Base-by-base conservation (phyloP, 2,329 filamentous ascomycete species). In the Corniculantispora saksenae region DNA sequence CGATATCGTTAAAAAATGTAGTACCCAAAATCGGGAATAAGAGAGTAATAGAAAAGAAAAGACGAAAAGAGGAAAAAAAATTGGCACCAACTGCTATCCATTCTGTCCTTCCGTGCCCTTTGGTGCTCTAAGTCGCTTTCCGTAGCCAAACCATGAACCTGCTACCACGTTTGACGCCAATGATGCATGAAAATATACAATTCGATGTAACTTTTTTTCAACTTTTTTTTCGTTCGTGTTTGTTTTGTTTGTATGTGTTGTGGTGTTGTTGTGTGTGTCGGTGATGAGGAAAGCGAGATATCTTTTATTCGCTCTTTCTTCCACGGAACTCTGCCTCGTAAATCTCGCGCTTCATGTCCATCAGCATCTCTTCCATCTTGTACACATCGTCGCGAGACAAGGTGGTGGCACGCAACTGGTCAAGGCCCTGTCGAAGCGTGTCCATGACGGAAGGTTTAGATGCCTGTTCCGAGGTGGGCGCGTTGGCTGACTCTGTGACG, bases 331-430 rank as follows among this genome's bases (percentile, higher is more conserved):
- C 88, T 19, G 91, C 92, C 64, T 89, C 86, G 74, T 91, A 91
- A 60, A 94, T 83, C 74, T 91, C 88, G 68, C 86, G 83, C 75
- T 91, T 89, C 69, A 94, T 86, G 74, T 94, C 90, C 80, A 94
- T 92, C 73, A 95, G 82, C 70, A 92, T 79, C 73, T 94, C 90
- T 72, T 95, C 92, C 69, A 95, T 83, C 73, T 89, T 83, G 66
- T 88, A 84, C 61, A 93, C 86, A 67, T 92, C 88, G 13, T 85
- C 81, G 13, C 86, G 83, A 19, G 87, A 87, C 50, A 96, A 77
- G 19, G 84, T 81, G 25, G 88, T 81, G 32, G 78, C 79, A 62
- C 83, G 84, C 65, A 93, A 80, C 68, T 87, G 83, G 23, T 82
- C 80, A 27, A 95, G 76, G 0, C 77, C 76, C 40, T 69, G 73